phyloP scores from a whole-genome alignment of 2,329 filamentous ascomycete species.

The Lizonia empirigonia region DNA sequence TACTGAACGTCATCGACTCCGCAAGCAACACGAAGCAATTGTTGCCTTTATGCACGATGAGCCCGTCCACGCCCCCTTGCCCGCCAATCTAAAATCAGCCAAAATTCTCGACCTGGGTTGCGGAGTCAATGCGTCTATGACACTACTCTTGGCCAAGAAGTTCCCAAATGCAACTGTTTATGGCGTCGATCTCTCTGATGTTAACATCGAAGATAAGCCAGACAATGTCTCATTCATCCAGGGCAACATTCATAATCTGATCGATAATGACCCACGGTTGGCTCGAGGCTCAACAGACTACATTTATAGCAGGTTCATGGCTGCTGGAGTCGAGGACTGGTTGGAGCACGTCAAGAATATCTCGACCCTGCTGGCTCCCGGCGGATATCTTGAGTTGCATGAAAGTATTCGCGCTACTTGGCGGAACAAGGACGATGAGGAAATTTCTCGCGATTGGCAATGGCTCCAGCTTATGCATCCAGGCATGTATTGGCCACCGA shows the following conservation, averaged over 20 bases:
- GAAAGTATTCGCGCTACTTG: slow-evolving; percentile 1
- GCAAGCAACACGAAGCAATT: slow-evolving; percentile 1
- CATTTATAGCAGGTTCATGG: neutral
- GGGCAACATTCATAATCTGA: neutral
- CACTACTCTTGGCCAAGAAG: neutral
- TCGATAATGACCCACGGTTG: neutral
- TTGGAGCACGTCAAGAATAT: neutral
- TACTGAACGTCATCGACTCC: neutral
- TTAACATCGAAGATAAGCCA: neutral
- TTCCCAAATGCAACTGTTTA: neutral
- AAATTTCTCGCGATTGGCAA: neutral
- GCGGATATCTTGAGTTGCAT: neutral
- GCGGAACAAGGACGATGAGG: neutral
- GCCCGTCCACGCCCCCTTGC: neutral
- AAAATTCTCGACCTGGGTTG: neutral
- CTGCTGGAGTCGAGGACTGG: neutral
- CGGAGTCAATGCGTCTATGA: slow-evolving; percentile 1
- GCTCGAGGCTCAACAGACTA: neutral
- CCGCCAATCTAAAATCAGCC: neutral
- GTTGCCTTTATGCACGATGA: neutral
- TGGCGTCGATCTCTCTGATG: neutral
- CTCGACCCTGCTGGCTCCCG: neutral
- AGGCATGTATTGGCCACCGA: neutral
- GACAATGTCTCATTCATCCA: neutral
- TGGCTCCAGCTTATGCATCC: neutral